A percentile compares a stretch with the other conserved stretches of the same genome.
phyloP scores from a whole-genome alignment of 345 rosid species.

The Citrus mangshanensis region DNA sequence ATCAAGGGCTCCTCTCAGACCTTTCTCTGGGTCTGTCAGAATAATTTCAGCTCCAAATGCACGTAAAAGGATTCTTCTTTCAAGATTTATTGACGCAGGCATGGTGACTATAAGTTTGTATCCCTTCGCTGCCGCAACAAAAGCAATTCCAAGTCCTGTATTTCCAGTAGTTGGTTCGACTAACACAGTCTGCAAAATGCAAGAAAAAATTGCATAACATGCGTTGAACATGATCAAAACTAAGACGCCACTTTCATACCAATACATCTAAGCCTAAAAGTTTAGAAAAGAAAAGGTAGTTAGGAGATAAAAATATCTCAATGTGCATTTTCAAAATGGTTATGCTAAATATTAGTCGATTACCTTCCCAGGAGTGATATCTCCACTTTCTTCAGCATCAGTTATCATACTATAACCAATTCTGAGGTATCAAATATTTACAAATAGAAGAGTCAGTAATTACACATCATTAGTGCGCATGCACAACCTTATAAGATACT shows the following conservation, averaged over 20 bases:
- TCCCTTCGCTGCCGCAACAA: slow-evolving; percentile 86
- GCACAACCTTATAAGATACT: background rate
- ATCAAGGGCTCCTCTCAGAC: slow-evolving; percentile 79
- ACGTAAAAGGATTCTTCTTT: slow-evolving; percentile 82
- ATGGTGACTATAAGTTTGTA: slow-evolving; percentile 79
- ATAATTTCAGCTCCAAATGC: slow-evolving; percentile 87
- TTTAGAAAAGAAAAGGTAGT: background rate
- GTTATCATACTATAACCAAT: slow-evolving; percentile 79
- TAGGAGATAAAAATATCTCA: background rate
- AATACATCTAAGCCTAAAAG: background rate
- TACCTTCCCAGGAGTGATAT: slow-evolving; percentile 78
- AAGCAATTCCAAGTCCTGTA: slow-evolving; percentile 87
- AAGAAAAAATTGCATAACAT: background rate
- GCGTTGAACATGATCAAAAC: background rate
- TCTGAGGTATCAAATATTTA: slow-evolving; percentile 38
- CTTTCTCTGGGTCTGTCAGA: slow-evolving; percentile 81
- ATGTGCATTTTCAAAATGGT: background rate
- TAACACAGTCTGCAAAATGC: slow-evolving; percentile 50
- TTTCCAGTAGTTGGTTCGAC: slow-evolving; percentile 92
- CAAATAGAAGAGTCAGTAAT: background rate
- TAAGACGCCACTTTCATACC: background rate
- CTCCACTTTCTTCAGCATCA: slow-evolving; percentile 84
- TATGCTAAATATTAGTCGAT: slow-evolving; percentile 7
- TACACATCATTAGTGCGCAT: background rate
- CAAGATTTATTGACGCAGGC: slow-evolving; percentile 86